These are phyloP conservation scores for Echria macrotheca DNA, from an alignment of 495 filamentous ascomycete species.

Conservation along the genomic window DNA sequence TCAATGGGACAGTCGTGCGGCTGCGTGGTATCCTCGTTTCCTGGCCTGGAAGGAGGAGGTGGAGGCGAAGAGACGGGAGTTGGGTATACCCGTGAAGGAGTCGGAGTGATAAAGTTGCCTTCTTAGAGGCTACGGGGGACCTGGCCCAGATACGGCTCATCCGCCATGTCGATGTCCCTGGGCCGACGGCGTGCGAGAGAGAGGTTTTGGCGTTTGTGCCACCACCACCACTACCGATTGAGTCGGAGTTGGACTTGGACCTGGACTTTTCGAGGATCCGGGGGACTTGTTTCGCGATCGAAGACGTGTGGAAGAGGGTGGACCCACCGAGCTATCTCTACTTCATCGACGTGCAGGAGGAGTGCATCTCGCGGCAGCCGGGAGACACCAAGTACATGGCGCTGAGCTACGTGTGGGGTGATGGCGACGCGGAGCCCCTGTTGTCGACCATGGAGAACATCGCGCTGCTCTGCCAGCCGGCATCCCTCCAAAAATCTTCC, in stretches of 20 bases:
- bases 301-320: constrained; percentile 4
- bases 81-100: neutral
- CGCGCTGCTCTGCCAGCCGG: neutral
- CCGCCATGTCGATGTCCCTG: neutral
- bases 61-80: neutral
- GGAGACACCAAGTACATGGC: constrained; percentile 3
- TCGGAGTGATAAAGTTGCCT: neutral
- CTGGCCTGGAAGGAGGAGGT: neutral
- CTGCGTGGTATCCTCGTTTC: neutral
- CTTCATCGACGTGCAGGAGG: neutral
- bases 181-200: neutral
- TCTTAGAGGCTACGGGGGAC: neutral
- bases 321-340: neutral
- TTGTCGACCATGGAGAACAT: neutral
- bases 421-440: neutral
- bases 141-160: neutral
- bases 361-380: constrained; percentile 3
- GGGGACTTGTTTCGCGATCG: constrained; percentile 1
- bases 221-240: neutral
- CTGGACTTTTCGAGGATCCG: constrained; percentile 2
- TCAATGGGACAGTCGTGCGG: neutral
- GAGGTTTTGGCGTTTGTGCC: constrained; percentile 1
- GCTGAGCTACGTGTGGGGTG: constrained; percentile 1
- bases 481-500: neutral
- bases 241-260: neutral